Base-by-base conservation (phyloP, 768 basidiomycete genomes). In the Suillus luteus region DNA sequence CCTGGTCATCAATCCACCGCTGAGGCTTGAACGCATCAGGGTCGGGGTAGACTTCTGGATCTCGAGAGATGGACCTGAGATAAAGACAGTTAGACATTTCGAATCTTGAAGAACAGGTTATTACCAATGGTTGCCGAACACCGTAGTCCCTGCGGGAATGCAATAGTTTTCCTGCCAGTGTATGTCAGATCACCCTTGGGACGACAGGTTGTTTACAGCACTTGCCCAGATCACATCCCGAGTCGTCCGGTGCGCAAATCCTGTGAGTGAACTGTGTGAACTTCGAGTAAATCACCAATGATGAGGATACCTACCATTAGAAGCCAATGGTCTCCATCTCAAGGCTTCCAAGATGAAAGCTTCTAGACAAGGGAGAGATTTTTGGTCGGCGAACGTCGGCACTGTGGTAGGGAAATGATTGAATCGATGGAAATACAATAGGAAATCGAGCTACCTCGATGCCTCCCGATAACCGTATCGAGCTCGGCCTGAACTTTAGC, bases 401-500 rank as follows among this genome's bases (percentile, higher is more conserved):
- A 72, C 77, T 78, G 37, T 1, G 40, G 49, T 19, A 4, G 12
- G 6, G 22, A 19, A 43, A 12, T 17, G 31, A 48, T 12, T 19
- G 43, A 15, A n/a, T 11, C 31, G 15, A 33, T 48, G 31, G 7
- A 27, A 41, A 9, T 40, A 14, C 8, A 52, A 27, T 12, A 27
- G 27, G 55, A 24, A 31, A 11, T 48, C 31, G 6, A 46, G 67
- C 19, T 65, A 75, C 76, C 41, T 58, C 72, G 62, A 8, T 75
- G 72, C 15, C 65, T 67, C 0, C 76, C 75, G 8, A 77, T 69
- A 9, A 77, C 70, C 6, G 62, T 22, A 51, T 79, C 75, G 4
- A 79, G 62, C 64, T 79, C 71, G 17, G 64, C 71, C 43, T 78
- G 78, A 0, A 75, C 75, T 59, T 65, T 69, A 0, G 69, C 68